Evolutionary conservation across 2,329 filamentous ascomycete species (phyloP), one percentile per base, ranked within the genome.

Genomic region (Aphanoascus verrucosus): DNA sequence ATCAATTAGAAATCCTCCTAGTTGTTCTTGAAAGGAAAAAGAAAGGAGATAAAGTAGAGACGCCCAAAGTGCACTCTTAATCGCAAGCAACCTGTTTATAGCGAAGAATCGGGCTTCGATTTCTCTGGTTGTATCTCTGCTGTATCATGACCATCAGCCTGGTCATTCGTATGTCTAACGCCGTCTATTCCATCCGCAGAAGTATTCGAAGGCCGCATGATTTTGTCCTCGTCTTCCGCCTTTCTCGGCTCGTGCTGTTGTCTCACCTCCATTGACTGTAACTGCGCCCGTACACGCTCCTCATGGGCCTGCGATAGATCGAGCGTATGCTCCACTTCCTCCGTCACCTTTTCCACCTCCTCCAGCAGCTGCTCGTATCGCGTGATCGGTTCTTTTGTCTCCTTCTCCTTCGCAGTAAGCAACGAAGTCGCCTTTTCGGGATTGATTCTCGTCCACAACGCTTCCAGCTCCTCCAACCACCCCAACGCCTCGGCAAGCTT

Each of bases 381-480:
- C 7, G 68, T 74, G 62, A 69, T 72, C 50, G 65, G 59, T 51
- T 70, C 65, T n/a, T n/a, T n/a, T 17, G 65, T 62, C 54, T 65
- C 62, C 52, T 63, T 59, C 41, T 64, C 62, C 35, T 63, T 56
- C 28, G 42, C 53, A 58, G 57, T 65, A 61, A 47, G 61, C 62
- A 59, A 75, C 60, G 72, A 73, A 19, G 4, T 78, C 61, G 81
- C 75, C 57, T 78, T 72, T 20, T 82, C 72, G 3, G 85, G 80
- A 6, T 86, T 84, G 0, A 84, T 78, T 44, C 72, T 69, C 19
- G 81, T 75, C 89, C 89, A 97, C 50, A 87, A 62, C 2, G 65
- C 68, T 65, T 96, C 88, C 14, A 98, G 74, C 64, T 97, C 91
- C 1, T 88, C 81, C 7, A 79, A 69, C 93, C 93, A 98, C 0